phyloP scores from a whole-genome alignment of 768 basidiomycete species.

The Auricularia cornea region DNA sequence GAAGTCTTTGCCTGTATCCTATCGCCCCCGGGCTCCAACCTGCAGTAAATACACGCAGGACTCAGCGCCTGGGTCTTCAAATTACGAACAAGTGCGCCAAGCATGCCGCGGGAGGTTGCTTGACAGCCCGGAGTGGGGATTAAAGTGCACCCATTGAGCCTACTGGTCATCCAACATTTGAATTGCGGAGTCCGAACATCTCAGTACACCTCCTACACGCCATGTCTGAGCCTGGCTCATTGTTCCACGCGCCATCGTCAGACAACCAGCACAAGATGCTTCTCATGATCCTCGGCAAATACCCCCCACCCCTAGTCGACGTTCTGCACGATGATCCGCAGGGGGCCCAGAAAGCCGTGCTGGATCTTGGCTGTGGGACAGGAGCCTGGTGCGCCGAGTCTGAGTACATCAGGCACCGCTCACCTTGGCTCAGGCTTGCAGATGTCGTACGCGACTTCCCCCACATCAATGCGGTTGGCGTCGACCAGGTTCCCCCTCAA shows the following conservation, averaged over 20 bases:
- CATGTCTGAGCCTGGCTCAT: background rate
- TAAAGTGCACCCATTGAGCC: too few relatives aligned
- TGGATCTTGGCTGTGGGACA: conserved; percentile 76
- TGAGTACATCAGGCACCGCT: conserved; percentile 1
- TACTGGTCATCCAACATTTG: too few relatives aligned
- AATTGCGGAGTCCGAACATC: conserved; percentile 62
- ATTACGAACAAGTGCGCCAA: too few relatives aligned
- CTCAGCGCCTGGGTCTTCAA: too few relatives aligned
- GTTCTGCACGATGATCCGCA: conserved; percentile 49
- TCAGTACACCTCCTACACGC: conserved; percentile 37
- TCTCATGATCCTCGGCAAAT: conserved; percentile 56
- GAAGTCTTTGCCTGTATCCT: too few relatives aligned
- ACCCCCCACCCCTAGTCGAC: conserved; percentile 47
- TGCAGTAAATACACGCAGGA: too few relatives aligned
- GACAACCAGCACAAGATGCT: conserved; percentile 65
- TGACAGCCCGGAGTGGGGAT: too few relatives aligned
- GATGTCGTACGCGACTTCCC: conserved; percentile 69
- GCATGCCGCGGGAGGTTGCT: too few relatives aligned
- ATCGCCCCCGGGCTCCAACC: too few relatives aligned
- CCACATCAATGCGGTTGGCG: conserved; percentile 56
- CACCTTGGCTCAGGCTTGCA: conserved; percentile 48
- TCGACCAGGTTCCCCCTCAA: conserved; percentile 77
- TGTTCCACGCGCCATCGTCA: conserved; percentile 27
- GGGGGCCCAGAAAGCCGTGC: conserved; percentile 51
- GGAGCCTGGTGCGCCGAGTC: conserved; percentile 53